Evolutionary conservation across 2,329 filamentous ascomycete species (phyloP), one percentile per base, ranked within the genome.

Genomic region (Shiraia bambusicola): DNA sequence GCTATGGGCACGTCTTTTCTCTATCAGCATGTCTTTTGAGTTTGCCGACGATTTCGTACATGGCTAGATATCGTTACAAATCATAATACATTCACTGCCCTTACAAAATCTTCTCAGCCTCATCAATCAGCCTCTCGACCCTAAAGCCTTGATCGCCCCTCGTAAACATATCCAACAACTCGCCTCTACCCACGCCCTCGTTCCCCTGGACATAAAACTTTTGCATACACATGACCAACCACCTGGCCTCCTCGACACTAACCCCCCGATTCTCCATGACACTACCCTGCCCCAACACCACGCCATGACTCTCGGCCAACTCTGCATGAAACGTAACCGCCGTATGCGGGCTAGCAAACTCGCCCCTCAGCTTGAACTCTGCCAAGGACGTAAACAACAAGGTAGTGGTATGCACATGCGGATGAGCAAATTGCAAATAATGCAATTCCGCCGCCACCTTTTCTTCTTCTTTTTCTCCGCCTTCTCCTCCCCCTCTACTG

Each of bases 361-460:
- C 88, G 37, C 91, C 91, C 37, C 92, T 80, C 43, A 88, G 73
- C 76, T 97, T 96, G 74, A 87, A 98, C 66, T 96, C 89, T 12
- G 88, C 92, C 24, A 98, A 78, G 62, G 93, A 87, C 1, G 93
- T 98, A 72, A 98, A 97, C 25, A 98, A 82, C 5, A 97, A 72
- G 24, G 72, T 79, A 0, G 72, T 71, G 1, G 75, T 76, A 2
- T 77, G 71, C 2, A 76, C 74, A 0, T 83, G 78, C 46, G 95
- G 91, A 70, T 95, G 96, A 0, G 87, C 87, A 89, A 94, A 98
- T 71, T 98, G 92, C 49, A 98, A 72, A 69, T 95, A 95, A 71
- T 98, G 93, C 32, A 98, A 90, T 69, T 97, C 93, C 33, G 90
- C 88, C 37, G 31, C 26, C 12, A 25, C 35, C 19, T 46, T 40